Evolutionary conservation across 2,329 filamentous ascomycete species (phyloP), one percentile per base, ranked within the genome.

Genomic region (Malbranchea cinnamomea): DNA sequence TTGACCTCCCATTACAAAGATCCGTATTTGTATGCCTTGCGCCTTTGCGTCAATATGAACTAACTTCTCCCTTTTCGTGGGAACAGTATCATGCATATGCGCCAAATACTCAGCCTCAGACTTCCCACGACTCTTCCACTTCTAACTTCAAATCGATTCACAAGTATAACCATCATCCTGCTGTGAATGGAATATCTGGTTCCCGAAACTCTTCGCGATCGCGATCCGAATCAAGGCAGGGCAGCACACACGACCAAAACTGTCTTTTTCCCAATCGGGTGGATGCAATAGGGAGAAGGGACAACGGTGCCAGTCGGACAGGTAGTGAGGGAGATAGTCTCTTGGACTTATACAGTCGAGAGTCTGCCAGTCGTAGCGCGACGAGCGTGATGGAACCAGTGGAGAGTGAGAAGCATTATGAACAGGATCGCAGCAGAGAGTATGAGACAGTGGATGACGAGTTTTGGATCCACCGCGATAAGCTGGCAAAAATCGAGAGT

Each of bases 391-490:
- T 37, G 28, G 50, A 52, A 13, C 37, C 41, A 5, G 34, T 22
- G 15, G 44, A 44, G 13, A 36, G 29, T 26, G 42, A 31, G 31
- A 37, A 40, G 23, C n/a, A n/a, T n/a, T n/a, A n/a, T n/a, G n/a
- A n/a, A n/a, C n/a, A n/a, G n/a, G n/a, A n/a, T n/a, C n/a, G n/a
- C n/a, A n/a, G n/a, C n/a, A n/a, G n/a, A n/a, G n/a, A n/a, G n/a
- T n/a, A n/a, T n/a, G n/a, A n/a, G n/a, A n/a, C n/a, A n/a, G n/a
- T n/a, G 12, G 43, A 50, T 18, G 41, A 50, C 12, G 54, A 55
- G 33, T 56, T 59, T 22, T 65, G 61, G 61, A 65, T 65, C 31
- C 61, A 65, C 36, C 52, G 61, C 6, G 61, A 65, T 39, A 65
- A 65, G 41, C 41, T 65, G 34, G 60, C 60, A 13, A 54, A 53